Evolutionary conservation across 169 alveolate species (phyloP).

Genomic region (Eimeria zaria): DNA sequence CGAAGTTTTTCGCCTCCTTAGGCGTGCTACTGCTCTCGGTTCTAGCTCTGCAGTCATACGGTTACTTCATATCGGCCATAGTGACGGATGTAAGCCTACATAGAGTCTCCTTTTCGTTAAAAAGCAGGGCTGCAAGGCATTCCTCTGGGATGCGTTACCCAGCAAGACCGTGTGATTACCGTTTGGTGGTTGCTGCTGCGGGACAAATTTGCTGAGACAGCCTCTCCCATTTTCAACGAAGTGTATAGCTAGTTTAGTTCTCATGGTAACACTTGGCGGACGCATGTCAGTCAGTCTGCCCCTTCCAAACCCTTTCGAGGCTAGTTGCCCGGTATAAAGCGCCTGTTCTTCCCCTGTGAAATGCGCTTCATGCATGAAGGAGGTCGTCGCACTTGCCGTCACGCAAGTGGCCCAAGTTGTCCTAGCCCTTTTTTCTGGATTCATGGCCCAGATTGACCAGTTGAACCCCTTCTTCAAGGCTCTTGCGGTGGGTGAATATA

Average conservation of each 20-base stretch:
- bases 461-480: constrained; percentile 43
- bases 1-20: constrained; percentile 69
- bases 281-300: background rate
- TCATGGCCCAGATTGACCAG: constrained; percentile 80
- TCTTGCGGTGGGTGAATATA: constrained; percentile 24
- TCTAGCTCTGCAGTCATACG: constrained; percentile 46
- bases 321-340: background rate
- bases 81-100: constrained; percentile 42
- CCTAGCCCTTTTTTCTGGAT: constrained; percentile 81
- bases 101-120: background rate
- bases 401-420: constrained; percentile 73
- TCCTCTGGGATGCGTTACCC: background rate
- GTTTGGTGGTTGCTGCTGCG: background rate
- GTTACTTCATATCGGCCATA: constrained; percentile 58
- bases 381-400: constrained; percentile 68
- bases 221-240: background rate
- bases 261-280: background rate
- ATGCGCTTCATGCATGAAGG: background rate
- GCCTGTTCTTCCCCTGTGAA: background rate
- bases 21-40: constrained; percentile 68
- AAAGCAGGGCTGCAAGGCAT: background rate
- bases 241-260: background rate
- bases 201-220: background rate
- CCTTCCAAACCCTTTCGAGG: background rate
- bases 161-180: background rate